Evolutionary conservation across 2,329 filamentous ascomycete genomes (phyloP).

Genomic region (Aspergillus brasiliensis): DNA sequence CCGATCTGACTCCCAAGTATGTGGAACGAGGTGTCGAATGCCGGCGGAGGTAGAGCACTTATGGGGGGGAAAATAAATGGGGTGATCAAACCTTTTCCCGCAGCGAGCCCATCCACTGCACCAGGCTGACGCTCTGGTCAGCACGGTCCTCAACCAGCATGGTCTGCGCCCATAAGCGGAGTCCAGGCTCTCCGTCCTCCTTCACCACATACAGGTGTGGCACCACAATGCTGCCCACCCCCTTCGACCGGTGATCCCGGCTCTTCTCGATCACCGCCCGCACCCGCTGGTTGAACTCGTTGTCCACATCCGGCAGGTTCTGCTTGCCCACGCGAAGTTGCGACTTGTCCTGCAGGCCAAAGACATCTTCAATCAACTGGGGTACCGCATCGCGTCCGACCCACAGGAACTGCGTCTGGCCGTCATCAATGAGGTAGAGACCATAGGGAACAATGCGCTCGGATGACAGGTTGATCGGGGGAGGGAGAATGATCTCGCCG

Average conservation of each 20-base stretch:
- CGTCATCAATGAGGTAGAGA: conserved; percentile 94
- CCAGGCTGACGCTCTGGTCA: conserved; percentile 88
- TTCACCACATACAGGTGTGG: conserved; percentile 91
- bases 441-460: conserved; percentile 86
- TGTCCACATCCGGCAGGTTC: conserved; percentile 81
- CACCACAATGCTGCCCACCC: conserved; percentile 88
- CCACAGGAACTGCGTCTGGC: conserved; percentile 97
- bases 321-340: conserved; percentile 91
- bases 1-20: conserved; percentile 18
- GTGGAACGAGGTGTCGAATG: conserved; percentile 8
- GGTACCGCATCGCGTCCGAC: conserved; percentile 90
- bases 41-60: conserved; percentile 12
- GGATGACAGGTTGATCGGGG: conserved; percentile 81
- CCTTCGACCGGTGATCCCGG: conserved; percentile 79
- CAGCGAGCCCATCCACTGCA: conserved; percentile 88
- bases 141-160: conserved; percentile 91
- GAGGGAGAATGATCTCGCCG: conserved; percentile 85
- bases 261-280: conserved; percentile 91
- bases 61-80: conserved; percentile 12
- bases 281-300: conserved; percentile 94
- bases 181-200: conserved; percentile 91
- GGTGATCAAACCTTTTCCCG: conserved; percentile 80
- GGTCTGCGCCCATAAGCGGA: conserved; percentile 97
- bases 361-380: conserved; percentile 85
- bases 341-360: conserved; percentile 79